A percentile compares a stretch with the other conserved stretches of the same genome.
Evolutionary conservation across 2,329 filamentous ascomycete genomes (phyloP).

Genomic region (Celoporthe dispersa): DNA sequence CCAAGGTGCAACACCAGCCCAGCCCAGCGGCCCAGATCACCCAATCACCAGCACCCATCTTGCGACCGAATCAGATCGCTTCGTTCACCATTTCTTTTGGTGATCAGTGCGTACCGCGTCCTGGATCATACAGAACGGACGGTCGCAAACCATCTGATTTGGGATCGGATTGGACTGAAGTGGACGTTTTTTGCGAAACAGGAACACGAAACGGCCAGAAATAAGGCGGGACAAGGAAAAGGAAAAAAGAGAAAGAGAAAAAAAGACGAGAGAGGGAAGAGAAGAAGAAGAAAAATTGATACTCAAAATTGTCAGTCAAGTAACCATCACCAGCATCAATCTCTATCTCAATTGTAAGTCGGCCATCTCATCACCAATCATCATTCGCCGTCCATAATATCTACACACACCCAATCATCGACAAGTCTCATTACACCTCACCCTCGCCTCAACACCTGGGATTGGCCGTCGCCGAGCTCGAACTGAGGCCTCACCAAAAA

Average conservation of each 20-base stretch:
- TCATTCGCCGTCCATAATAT: neutral
- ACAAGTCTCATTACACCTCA: neutral
- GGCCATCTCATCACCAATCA: constrained; percentile 4
- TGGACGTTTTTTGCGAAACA: neutral
- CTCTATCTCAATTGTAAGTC: neutral
- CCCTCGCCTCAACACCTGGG: neutral
- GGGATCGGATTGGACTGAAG: neutral
- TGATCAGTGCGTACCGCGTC: constrained; percentile 9
- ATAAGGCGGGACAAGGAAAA: neutral
- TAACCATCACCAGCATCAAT: neutral
- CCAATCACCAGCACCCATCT: constrained; percentile 11
- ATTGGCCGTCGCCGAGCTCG: neutral
- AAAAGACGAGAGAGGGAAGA: too few relatives aligned
- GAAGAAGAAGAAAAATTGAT: neutral
- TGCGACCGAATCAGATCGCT: constrained; percentile 11
- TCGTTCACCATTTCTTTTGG: constrained; percentile 1
- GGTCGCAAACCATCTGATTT: neutral
- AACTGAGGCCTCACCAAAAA: neutral
- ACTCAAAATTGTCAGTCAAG: neutral
- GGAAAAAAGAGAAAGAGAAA: neutral
- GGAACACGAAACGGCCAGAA: neutral
- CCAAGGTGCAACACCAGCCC: constrained; percentile 1
- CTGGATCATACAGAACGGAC: neutral
- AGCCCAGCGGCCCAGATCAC: neutral
- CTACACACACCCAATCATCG: constrained; percentile 1